phyloP scores from a whole-genome alignment of 306 rosid genomes.

The Trifolium repens region DNA sequence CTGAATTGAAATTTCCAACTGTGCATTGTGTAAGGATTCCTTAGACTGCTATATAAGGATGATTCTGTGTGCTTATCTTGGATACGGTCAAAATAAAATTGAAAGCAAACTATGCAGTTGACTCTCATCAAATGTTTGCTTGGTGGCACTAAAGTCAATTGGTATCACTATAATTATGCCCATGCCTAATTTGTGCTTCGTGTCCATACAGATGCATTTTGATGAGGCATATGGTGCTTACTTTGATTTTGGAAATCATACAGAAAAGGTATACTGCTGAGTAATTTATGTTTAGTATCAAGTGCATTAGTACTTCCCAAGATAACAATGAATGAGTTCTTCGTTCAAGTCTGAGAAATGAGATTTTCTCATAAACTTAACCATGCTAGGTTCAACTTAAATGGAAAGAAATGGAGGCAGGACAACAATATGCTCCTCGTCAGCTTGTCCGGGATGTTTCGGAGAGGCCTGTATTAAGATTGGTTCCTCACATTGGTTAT shows the following conservation, averaged over 20 bases:
- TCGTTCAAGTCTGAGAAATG: slow-evolving; percentile 27
- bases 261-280: slow-evolving; percentile 74
- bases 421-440: slow-evolving; percentile 54
- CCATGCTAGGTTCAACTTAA: slow-evolving; percentile 71
- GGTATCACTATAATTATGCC: slow-evolving; percentile 8
- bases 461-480: slow-evolving; percentile 67
- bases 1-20: background rate
- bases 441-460: slow-evolving; percentile 71
- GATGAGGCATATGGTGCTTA: slow-evolving; percentile 75
- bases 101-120: slow-evolving; percentile 32
- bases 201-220: slow-evolving; percentile 81
- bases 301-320: background rate
- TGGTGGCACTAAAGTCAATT: slow-evolving; percentile 17
- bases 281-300: slow-evolving; percentile 21
- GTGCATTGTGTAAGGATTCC: background rate
- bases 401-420: slow-evolving; percentile 68
- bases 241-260: slow-evolving; percentile 91
- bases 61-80: slow-evolving; percentile 19
- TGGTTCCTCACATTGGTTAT: slow-evolving; percentile 90
- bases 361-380: slow-evolving; percentile 37
- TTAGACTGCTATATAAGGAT: background rate
- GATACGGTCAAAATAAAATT: slow-evolving; percentile 1
- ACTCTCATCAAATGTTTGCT: slow-evolving; percentile 19
- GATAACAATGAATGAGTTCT: slow-evolving; percentile 25
- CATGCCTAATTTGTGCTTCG: slow-evolving; percentile 44